Evolutionary conservation across 2,329 filamentous ascomycete species (phyloP).

Genomic region (Bipolaris bicolor): DNA sequence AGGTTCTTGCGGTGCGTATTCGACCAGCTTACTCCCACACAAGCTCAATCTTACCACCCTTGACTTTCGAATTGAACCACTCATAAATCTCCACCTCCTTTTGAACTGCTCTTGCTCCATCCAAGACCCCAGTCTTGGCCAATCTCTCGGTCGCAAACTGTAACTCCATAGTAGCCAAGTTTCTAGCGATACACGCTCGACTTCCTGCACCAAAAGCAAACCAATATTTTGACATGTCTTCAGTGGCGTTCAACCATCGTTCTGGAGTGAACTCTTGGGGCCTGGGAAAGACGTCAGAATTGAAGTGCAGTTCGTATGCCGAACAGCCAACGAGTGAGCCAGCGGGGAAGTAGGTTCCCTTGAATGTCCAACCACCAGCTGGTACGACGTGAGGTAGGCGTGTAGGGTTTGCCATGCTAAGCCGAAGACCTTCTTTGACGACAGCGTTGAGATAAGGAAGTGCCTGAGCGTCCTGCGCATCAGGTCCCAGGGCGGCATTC

Average conservation of each 20-base stretch:
- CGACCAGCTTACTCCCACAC: slow-evolving; percentile 17
- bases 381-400: slow-evolving; percentile 41
- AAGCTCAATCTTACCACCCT: slow-evolving; percentile 56
- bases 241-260: slow-evolving; percentile 41
- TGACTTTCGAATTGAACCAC: slow-evolving; percentile 63
- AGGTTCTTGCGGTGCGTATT: neutral
- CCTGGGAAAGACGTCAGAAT: slow-evolving; percentile 25
- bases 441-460: slow-evolving; percentile 55
- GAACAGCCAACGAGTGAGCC: slow-evolving; percentile 37
- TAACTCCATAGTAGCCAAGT: slow-evolving; percentile 39
- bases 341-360: slow-evolving; percentile 32
- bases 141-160: slow-evolving; percentile 49
- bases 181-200: slow-evolving; percentile 42
- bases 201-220: slow-evolving; percentile 43
- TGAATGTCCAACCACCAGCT: slow-evolving; percentile 34
- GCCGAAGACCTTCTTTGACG: slow-evolving; percentile 54
- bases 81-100: slow-evolving; percentile 58
- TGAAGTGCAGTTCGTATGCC: slow-evolving; percentile 37
- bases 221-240: slow-evolving; percentile 43
- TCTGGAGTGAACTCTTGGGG: slow-evolving; percentile 32
- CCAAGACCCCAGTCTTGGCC: slow-evolving; percentile 53
- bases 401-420: slow-evolving; percentile 51
- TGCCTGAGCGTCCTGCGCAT: slow-evolving; percentile 27
- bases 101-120: slow-evolving; percentile 51
- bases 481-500: slow-evolving; percentile 17